A percentile compares a stretch with the other conserved stretches of the same genome.
phyloP scores from a whole-genome alignment of 768 basidiomycete species.

The Mrakia gelida region DNA sequence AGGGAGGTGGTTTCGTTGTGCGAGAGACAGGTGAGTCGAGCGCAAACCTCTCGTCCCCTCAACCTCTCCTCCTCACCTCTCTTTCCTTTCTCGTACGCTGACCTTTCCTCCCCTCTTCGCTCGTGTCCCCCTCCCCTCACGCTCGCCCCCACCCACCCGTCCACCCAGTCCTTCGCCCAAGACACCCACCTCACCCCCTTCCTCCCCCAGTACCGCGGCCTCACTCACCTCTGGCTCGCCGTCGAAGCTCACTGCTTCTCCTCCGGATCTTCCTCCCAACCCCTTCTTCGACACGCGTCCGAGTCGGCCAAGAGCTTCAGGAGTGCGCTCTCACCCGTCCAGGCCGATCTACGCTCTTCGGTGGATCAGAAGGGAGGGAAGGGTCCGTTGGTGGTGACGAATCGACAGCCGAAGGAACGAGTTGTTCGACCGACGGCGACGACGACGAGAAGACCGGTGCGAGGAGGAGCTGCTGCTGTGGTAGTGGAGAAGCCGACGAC shows the following conservation, averaged over 20 bases:
- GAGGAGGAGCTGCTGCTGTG: background rate
- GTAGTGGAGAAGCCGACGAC: background rate
- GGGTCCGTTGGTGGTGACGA: background rate
- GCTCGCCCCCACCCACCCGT: background rate
- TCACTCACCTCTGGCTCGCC: slow-evolving; percentile 62
- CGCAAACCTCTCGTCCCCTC: too few relatives aligned
- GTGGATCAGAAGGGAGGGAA: background rate
- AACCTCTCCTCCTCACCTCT: too few relatives aligned
- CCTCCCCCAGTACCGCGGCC: slow-evolving; percentile 50
- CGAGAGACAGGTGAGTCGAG: background rate
- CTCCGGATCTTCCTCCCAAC: slow-evolving; percentile 34
- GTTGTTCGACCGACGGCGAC: background rate
- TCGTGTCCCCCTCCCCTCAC: background rate
- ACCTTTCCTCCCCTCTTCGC: too few relatives aligned
- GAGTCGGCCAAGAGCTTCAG: slow-evolving; percentile 48
- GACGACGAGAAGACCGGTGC: background rate
- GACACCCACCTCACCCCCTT: slow-evolving; percentile 42
- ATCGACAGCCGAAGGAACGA: slow-evolving; percentile 28
- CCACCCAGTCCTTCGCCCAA: slow-evolving; percentile 42
- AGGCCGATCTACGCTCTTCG: background rate
- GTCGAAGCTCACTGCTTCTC: slow-evolving; percentile 60
- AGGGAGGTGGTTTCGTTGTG: slow-evolving; percentile 8
- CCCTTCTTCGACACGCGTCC: slow-evolving; percentile 42
- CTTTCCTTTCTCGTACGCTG: background rate
- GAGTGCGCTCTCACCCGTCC: background rate